These are phyloP conservation scores for Fistulina hepatica DNA, from an alignment of 1,284 basidiomycete species.

Conservation along the genomic window DNA sequence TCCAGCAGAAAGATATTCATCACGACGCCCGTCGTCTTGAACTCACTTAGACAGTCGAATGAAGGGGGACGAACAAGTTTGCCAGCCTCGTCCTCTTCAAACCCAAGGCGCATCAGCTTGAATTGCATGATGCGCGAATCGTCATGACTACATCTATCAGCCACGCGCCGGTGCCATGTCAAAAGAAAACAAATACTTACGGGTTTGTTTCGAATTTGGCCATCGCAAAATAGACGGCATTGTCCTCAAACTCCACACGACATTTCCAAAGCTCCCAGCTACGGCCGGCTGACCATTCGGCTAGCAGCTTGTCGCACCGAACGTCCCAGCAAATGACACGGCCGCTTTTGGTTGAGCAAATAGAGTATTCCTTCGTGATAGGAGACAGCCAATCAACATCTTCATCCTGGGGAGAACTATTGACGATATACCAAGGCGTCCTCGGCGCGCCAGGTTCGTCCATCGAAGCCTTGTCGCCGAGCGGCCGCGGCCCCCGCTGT, in stretches of 20 bases:
- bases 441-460: too few species aligned
- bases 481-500: slow-evolving; percentile 44
- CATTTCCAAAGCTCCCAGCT: slow-evolving; percentile 71
- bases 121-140: slow-evolving; percentile 45
- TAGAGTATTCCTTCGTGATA: slow-evolving; percentile 59
- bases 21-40: slow-evolving; percentile 54
- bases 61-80: slow-evolving; percentile 25
- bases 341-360: slow-evolving; percentile 62
- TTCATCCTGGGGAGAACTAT: slow-evolving; percentile 49
- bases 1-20: slow-evolving; percentile 72
- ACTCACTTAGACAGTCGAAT: slow-evolving; percentile 47
- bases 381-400: slow-evolving; percentile 67
- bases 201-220: slow-evolving; percentile 44
- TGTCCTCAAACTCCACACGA: slow-evolving; percentile 58
- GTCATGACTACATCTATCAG: slow-evolving; percentile 25
- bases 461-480: slow-evolving; percentile 21
- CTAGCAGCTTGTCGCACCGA: slow-evolving; percentile 42
- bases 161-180: slow-evolving; percentile 7
- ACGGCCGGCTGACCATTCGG: slow-evolving; percentile 54
- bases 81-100: slow-evolving; percentile 30
- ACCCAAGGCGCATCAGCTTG: slow-evolving; percentile 42
- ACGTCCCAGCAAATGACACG: slow-evolving; percentile 72
- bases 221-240: slow-evolving; percentile 65
- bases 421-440: slow-evolving; percentile 62
- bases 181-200: slow-evolving; percentile 27